phyloP scores from a whole-genome alignment of 345 rosid species.

The Citrus mangshanensis region DNA sequence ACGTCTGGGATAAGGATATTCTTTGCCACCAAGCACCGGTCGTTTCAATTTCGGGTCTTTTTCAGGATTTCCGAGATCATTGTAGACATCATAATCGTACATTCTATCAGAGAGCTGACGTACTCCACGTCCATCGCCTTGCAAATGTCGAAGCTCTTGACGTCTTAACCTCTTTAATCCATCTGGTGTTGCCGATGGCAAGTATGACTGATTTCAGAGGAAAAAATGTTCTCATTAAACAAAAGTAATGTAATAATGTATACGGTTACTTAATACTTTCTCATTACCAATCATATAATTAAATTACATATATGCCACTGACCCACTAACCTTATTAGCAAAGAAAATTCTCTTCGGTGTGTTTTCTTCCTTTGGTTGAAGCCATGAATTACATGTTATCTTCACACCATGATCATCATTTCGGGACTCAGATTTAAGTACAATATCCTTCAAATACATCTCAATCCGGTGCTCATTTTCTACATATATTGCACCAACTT shows the following conservation, averaged over 20 bases:
- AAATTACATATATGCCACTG: too few species aligned
- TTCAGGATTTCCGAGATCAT: constrained; percentile 40
- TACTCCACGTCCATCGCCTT: constrained; percentile 41
- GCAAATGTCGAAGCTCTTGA: constrained; percentile 25
- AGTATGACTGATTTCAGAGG: constrained; percentile 19
- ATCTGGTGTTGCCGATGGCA: constrained; percentile 36
- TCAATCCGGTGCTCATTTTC: constrained; percentile 77
- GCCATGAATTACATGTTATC: constrained; percentile 59
- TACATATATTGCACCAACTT: constrained; percentile 52
- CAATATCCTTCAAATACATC: constrained; percentile 47
- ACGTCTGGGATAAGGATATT: constrained; percentile 54
- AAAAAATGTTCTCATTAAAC: too few species aligned
- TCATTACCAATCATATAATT: too few species aligned
- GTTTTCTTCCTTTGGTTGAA: constrained; percentile 48
- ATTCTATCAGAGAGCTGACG: constrained; percentile 29
- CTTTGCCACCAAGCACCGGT: constrained; percentile 27
- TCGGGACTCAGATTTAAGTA: constrained; percentile 11
- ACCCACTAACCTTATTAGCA: constrained; percentile 46
- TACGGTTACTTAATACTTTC: too few species aligned
- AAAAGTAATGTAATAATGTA: too few species aligned
- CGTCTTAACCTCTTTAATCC: constrained; percentile 31
- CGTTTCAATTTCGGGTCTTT: background rate
- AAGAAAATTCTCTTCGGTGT: constrained; percentile 60
- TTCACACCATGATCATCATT: constrained; percentile 35
- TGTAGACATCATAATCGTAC: constrained; percentile 41